Evolutionary conservation across 2,329 filamentous ascomycete genomes (phyloP).

Genomic region (Aureobasidium sp.): DNA sequence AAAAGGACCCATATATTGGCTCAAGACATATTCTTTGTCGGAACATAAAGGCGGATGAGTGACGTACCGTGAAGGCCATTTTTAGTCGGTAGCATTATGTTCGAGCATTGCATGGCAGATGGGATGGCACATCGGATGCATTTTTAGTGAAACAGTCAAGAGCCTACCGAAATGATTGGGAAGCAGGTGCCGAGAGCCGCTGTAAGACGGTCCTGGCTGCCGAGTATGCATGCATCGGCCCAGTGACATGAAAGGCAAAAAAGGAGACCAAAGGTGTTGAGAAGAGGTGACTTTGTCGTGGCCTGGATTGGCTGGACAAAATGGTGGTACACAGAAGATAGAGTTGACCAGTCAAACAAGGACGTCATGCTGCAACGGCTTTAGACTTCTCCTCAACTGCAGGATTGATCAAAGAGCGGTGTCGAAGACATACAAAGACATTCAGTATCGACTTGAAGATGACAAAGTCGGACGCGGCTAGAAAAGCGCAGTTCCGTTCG

Average conservation of each 20-base stretch:
- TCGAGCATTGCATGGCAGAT: background rate
- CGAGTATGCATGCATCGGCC: background rate
- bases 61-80: background rate
- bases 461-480: background rate
- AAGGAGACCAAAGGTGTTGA: background rate
- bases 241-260: background rate
- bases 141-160: background rate
- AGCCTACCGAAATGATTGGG: background rate
- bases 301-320: background rate
- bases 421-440: background rate
- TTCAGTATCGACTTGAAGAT: background rate
- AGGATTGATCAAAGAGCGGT: constrained; percentile 1
- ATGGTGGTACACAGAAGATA: background rate
- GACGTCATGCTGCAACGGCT: constrained; percentile 4
- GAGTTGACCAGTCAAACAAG: background rate
- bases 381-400: constrained; percentile 2
- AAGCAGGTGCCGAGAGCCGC: background rate
- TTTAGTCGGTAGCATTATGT: background rate
- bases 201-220: background rate
- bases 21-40: background rate
- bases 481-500: background rate
- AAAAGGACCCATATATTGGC: background rate
- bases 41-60: too few species aligned
- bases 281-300: background rate
- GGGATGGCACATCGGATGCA: background rate